Percentiles rank a stretch among this genome's conserved stretches.
phyloP scores from a whole-genome alignment of 345 rosid species.

The Anastatica hierochuntica region DNA sequence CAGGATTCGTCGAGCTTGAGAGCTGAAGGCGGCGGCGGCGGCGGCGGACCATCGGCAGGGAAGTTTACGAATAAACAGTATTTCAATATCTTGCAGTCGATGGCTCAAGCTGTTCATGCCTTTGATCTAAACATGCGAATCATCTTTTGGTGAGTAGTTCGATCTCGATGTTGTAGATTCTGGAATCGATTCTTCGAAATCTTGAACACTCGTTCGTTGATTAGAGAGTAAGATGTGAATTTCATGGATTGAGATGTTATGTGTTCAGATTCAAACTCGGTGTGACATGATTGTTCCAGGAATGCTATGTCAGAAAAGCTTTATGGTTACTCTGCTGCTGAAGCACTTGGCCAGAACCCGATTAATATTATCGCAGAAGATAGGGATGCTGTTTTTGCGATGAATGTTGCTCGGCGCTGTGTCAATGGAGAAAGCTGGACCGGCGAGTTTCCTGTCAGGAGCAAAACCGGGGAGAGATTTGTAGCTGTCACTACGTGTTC shows the following conservation, averaged over 20 bases:
- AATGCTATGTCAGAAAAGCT: conserved; percentile 75
- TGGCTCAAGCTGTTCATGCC: conserved; percentile 93
- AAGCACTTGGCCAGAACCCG: conserved; percentile 69
- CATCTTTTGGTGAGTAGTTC: conserved; percentile 66
- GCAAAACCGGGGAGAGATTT: conserved; percentile 59
- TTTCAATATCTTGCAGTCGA: conserved; percentile 79
- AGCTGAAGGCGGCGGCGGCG: conserved; percentile 8
- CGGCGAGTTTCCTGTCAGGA: conserved; percentile 83
- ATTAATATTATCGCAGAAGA: conserved; percentile 62
- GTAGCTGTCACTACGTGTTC: conserved; percentile 53
- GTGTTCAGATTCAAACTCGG: background rate
- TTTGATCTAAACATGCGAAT: conserved; percentile 49
- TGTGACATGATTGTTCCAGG: conserved; percentile 39
- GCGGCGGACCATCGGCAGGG: conserved; percentile 43
- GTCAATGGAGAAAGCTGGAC: conserved; percentile 74
- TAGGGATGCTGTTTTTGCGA: conserved; percentile 43
- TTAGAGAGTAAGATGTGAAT: no score
- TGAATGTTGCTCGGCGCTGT: conserved; percentile 41
- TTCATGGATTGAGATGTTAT: background rate
- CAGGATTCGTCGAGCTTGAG: conserved; percentile 21
- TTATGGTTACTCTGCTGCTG: conserved; percentile 67
- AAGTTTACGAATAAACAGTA: conserved; percentile 60
- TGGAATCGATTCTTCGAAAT: background rate
- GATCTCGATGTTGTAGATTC: background rate
- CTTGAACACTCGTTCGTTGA: no score